Base-by-base conservation (phyloP, 129 eudicot genomes). In the Oenanthe sinensis region DNA sequence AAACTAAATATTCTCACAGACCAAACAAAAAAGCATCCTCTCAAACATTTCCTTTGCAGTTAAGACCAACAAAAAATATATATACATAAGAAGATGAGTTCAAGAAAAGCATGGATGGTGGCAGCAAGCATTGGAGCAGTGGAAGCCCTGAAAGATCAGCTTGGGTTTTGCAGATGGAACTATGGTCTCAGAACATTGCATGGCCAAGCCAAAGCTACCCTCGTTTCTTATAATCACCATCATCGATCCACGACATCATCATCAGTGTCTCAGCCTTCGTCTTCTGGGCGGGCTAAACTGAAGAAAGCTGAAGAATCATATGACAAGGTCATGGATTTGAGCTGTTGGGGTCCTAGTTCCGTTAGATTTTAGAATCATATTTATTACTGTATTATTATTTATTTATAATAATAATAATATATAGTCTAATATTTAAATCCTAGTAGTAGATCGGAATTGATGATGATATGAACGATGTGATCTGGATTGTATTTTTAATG, bases 141-240 rank as follows among this genome's bases (percentile, higher is more conserved):
- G 44, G 97, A 89, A 50, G 93, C 90, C 20, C 65, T 91, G 74
- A 91, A 91, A 87, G 93, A 91, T 87, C 90, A 91, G 81, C 49
- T 74, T 62, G 95, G 80, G 62, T 84, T 70, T 24, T 87, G 89
- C 24, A 77, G 91, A 22, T 87, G 96, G 91, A 90, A 85, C 45
- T 89, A 87, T 13, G 85, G 87, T 2, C 52, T 87, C 1, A 82
- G 78, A 33, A 83, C 85, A 0, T 79, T 88, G 67, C 92, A 90
- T 5, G 75, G 83, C 8, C 81, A 85, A 14, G 87, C 85, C 9
- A 89, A 92, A 79, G 73, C 81, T 44, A 89, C 83, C 4, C 45
- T 88, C n/a, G 8, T 33, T 22, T 55, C 85, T 0, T 82, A 79
- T 26, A 71, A 77, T 12, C 52, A 48, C 5, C 36, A 24, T 74